phyloP scores from a whole-genome alignment of 1,284 basidiomycete species.

The Pisolithus thermaeus region DNA sequence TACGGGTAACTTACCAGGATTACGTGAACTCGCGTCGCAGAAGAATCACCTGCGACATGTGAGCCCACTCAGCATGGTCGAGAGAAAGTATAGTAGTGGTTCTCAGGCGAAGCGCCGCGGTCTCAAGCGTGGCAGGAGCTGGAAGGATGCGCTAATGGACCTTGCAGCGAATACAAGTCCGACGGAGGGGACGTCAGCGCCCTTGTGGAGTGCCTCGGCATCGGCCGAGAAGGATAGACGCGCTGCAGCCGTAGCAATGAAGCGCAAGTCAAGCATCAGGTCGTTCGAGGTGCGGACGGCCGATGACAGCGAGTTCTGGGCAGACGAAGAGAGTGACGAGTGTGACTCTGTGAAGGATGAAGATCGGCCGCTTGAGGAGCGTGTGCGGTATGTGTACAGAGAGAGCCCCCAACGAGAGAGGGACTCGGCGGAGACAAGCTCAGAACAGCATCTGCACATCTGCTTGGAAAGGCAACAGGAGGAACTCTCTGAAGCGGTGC shows the following conservation, averaged over 20 bases:
- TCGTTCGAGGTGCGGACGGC: constrained; percentile 15
- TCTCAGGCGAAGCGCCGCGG: constrained; percentile 39
- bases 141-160: constrained; percentile 50
- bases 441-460: constrained; percentile 16
- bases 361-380: constrained; percentile 56
- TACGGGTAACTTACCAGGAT: constrained; percentile 60
- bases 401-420: constrained; percentile 14
- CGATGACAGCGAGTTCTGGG: constrained; percentile 37
- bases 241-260: constrained; percentile 12
- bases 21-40: constrained; percentile 61
- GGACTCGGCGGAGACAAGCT: constrained; percentile 1
- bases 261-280: constrained; percentile 25
- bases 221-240: neutral
- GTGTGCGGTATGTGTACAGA: constrained; percentile 50
- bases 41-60: constrained; percentile 87
- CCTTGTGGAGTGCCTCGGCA: neutral
- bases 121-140: constrained; percentile 44
- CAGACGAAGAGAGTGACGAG: constrained; percentile 49
- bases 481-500: constrained; percentile 43
- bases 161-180: constrained; percentile 29
- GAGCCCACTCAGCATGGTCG: constrained; percentile 84
- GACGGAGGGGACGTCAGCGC: neutral
- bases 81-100: constrained; percentile 43
- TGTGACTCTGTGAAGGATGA: constrained; percentile 47
- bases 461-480: constrained; percentile 43